Percentiles rank a stretch among this genome's conserved stretches.
Evolutionary conservation across 805 yeast genomes (phyloP).

Genomic region (Suhomyces pyralidae): DNA sequence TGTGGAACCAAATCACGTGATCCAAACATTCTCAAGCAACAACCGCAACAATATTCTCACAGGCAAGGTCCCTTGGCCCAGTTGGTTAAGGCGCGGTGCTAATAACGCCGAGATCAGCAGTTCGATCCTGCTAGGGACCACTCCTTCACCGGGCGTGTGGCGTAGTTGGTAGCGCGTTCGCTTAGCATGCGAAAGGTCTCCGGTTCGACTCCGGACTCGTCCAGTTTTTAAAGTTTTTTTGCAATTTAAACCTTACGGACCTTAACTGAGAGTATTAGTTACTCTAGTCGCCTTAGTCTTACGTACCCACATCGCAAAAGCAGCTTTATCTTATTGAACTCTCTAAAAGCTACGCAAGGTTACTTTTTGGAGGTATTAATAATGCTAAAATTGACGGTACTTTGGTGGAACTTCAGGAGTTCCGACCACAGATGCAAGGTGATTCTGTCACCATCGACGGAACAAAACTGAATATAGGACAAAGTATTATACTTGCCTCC

Average conservation of each 20-base stretch:
- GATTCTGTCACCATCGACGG: neutral
- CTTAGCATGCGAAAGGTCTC: conserved; percentile 80
- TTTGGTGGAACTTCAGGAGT: neutral
- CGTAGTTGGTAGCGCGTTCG: conserved; percentile 83
- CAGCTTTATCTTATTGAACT: conserved; percentile 14
- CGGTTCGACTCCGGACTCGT: conserved; percentile 77
- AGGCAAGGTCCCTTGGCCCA: conserved; percentile 56
- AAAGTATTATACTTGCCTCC: neutral
- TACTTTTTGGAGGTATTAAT: conserved; percentile 22
- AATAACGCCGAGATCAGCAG: conserved; percentile 53
- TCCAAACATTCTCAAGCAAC: too few species aligned
- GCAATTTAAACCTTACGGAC: too few species aligned
- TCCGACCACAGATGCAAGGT: neutral
- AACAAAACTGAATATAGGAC: neutral
- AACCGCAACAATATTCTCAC: too few species aligned
- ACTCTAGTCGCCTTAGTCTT: too few species aligned
- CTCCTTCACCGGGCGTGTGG: conserved; percentile 57
- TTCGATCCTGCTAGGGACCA: conserved; percentile 40
- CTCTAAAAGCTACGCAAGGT: conserved; percentile 6
- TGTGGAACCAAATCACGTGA: too few species aligned
- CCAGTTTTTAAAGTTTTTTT: too few species aligned
- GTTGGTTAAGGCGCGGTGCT: conserved; percentile 61
- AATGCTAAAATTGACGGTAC: conserved; percentile 10
- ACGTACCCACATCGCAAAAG: too few species aligned
- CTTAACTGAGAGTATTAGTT: too few species aligned